Evolutionary conservation across 75 land plant genomes (phyloP).

Genomic region (Sequoiadendron giganteum): DNA sequence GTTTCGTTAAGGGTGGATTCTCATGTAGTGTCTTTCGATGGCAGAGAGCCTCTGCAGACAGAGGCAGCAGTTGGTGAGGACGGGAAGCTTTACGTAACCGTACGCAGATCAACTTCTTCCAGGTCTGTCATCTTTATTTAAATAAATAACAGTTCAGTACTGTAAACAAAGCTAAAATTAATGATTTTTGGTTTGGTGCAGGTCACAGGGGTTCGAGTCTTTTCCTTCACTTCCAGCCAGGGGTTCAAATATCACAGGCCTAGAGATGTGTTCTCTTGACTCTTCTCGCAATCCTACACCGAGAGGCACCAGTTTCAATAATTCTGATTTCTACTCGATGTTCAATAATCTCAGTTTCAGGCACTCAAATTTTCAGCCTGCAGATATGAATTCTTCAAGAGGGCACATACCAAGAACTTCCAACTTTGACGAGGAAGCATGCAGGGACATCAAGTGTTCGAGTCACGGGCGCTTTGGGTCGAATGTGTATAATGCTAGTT

Average conservation of each 20-base stretch:
- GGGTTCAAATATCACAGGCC: conserved; percentile 79
- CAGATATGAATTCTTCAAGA: conserved; percentile 63
- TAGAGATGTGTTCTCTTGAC: conserved; percentile 83
- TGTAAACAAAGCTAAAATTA: background rate
- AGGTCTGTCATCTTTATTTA: conserved; percentile 47
- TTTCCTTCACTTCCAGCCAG: conserved; percentile 38
- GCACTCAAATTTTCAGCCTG: conserved; percentile 39
- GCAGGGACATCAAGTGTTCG: background rate
- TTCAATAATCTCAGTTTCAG: conserved; percentile 28
- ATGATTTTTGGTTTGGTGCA: conserved; percentile 44
- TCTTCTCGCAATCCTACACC: conserved; percentile 82
- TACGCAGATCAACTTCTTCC: conserved; percentile 54
- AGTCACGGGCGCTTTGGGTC: background rate
- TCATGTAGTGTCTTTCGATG: conserved; percentile 81
- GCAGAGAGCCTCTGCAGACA: conserved; percentile 74
- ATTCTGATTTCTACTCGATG: conserved; percentile 76
- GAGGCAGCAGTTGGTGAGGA: conserved; percentile 83
- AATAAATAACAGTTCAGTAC: too few species aligned
- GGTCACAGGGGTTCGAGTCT: conserved; percentile 20
- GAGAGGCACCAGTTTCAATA: conserved; percentile 78
- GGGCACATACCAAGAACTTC: conserved; percentile 79
- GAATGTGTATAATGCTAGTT: background rate
- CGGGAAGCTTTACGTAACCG: conserved; percentile 80
- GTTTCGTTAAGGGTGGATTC: conserved; percentile 55
- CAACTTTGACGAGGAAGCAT: conserved; percentile 13